phyloP scores from a whole-genome alignment of 345 rosid species.

The Citrus inodora region DNA sequence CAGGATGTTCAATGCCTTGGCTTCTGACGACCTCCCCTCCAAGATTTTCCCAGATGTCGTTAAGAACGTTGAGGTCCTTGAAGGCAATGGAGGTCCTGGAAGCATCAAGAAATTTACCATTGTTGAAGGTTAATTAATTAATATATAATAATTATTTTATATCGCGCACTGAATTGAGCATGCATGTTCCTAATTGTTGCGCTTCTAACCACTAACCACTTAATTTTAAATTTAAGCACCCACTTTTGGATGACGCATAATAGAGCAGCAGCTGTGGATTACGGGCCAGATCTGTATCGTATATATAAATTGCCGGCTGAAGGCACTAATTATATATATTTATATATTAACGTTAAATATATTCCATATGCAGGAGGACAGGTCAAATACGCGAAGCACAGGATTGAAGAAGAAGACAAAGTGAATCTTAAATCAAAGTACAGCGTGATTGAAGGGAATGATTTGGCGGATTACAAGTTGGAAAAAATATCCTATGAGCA shows the following conservation, averaged over 20 bases:
- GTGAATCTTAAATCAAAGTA: background rate
- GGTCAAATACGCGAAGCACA: background rate
- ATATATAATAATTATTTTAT: background rate
- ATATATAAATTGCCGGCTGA: background rate
- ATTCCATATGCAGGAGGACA: background rate
- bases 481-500: slow-evolving; percentile 28
- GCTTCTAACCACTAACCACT: background rate
- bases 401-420: background rate
- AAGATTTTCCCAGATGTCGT: too few relatives aligned
- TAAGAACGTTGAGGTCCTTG: too few relatives aligned
- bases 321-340: background rate
- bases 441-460: background rate
- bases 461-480: background rate
- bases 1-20: too few relatives aligned
- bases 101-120: background rate
- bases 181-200: background rate
- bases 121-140: background rate
- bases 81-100: too few relatives aligned
- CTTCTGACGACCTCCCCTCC: too few relatives aligned
- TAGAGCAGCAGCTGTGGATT: too few relatives aligned
- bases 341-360: background rate
- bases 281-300: background rate
- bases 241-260: too few relatives aligned
- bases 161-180: background rate
- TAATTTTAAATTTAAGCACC: too few relatives aligned